Evolutionary conservation across 169 alveolate genomes (phyloP), one percentile per base, ranked within the genome.

Genomic region (Eimeria praecox): DNA sequence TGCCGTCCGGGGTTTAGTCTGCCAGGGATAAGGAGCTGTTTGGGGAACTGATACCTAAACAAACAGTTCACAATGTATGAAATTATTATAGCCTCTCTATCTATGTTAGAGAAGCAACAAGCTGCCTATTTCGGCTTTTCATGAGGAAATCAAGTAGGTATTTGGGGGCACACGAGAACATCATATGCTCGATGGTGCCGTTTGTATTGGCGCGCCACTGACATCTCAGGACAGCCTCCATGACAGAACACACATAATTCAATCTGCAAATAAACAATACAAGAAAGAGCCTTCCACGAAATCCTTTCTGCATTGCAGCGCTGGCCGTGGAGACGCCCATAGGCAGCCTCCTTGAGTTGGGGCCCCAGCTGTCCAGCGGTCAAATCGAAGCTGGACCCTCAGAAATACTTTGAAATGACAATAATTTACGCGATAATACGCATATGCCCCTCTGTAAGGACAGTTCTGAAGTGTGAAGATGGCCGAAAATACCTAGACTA

Each of bases 351-450:
- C 49, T 1, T 10, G 14, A 27, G 87, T 10, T 44, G 64, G 87
- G 87, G 87, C 64, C 87, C 64, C 59, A 40, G 87, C 88, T 82
- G 90, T 82, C 90, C 90, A 82, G 90, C 90, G 90, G 90, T 82
- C 90, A 82, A 54, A 54, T 18, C 38, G 64, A 18, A 42, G 59
- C 35, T 5, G 87, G 64, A 20, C 44, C 59, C 87, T 18, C 20
- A 4, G 6, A n/a, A 42, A 42, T 27, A 2, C 27, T 3, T 46
- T n/a, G 87, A 77, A 46, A 77, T 42, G 18, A 42, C 6, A 24
- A 10, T 16, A 44, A 77, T 42, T 4, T 1, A 42, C 22, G 30
- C 56, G 44, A 24, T 40, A 42, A 40, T 42, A 44, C 87, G 27
- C 40, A 22, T 33, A 46, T 10, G 24, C 16, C 22, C n/a, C 12